Evolutionary conservation across 2,329 filamentous ascomycete genomes (phyloP).

Genomic region (Botryotinia calthae): DNA sequence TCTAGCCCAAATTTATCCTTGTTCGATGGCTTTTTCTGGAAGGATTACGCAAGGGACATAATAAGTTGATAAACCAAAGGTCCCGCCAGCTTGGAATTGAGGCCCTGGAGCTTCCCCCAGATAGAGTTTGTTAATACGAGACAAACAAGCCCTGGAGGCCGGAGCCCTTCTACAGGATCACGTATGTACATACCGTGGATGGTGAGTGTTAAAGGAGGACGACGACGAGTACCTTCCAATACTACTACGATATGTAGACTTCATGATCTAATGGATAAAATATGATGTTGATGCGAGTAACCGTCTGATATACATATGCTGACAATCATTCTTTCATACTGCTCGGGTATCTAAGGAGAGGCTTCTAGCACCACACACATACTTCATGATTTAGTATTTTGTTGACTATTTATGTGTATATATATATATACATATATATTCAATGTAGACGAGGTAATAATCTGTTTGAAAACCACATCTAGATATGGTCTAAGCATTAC

Average conservation of each 20-base stretch:
- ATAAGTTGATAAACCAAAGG: neutral
- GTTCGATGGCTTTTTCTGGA: neutral
- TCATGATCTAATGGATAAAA: neutral
- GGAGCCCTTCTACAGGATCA: too few relatives aligned
- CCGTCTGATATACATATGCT: neutral
- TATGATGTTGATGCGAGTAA: neutral
- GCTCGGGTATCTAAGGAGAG: neutral
- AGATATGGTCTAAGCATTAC: neutral
- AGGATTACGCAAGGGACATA: neutral
- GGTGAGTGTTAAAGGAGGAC: too few relatives aligned
- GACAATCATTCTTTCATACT: too few relatives aligned
- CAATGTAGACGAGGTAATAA: neutral
- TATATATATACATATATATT: neutral
- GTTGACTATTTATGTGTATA: neutral
- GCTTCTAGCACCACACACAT: neutral
- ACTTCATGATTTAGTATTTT: neutral
- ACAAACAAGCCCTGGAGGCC: neutral
- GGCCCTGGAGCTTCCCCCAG: neutral
- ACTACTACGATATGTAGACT: neutral
- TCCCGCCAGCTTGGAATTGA: neutral
- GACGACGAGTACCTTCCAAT: neutral
- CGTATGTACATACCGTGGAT: too few relatives aligned
- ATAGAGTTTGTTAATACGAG: conserved; percentile 9
- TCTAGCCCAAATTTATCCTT: neutral
- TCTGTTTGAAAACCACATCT: neutral